Conservation (phyloP, 495 filamentous ascomycete species). For the Penicillium crystallinum region DNA sequence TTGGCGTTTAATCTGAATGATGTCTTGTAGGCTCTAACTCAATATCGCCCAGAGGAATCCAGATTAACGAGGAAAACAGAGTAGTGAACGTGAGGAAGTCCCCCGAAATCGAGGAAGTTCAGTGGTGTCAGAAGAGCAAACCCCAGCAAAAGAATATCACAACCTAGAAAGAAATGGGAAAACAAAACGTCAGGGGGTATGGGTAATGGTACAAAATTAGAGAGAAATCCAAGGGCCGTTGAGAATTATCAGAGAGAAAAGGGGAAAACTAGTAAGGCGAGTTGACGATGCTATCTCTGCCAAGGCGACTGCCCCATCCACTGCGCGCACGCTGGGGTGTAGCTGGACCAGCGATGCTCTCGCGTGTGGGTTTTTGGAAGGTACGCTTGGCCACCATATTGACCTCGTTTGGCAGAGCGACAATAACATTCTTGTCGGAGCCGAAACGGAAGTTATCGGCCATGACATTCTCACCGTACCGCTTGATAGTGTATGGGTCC, state of each 20-base stretch:
- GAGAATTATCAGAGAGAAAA: neutral
- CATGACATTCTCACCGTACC: conserved; percentile 90
- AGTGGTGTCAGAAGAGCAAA: neutral
- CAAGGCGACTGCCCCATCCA: conserved; percentile 52
- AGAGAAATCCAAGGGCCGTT: conserved; percentile 4
- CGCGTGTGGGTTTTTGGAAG: conserved; percentile 82
- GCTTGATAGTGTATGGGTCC: conserved; percentile 92
- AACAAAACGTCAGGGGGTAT: conserved; percentile 37
- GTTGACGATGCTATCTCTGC: conserved; percentile 75
- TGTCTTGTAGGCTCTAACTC: neutral
- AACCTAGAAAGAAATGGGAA: conserved; percentile 11
- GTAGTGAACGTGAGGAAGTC: neutral
- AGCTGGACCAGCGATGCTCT: conserved; percentile 74
- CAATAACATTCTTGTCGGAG: conserved; percentile 94
- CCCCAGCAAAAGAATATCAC: neutral
- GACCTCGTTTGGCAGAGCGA: conserved; percentile 93
- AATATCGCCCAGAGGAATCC: neutral
- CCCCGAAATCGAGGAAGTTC: neutral
- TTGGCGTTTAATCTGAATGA: neutral
- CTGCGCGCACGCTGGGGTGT: conserved; percentile 45
- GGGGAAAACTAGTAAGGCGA: conserved; percentile 61
- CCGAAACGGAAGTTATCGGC: conserved; percentile 99
- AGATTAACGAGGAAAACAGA: neutral
- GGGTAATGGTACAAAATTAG: conserved; percentile 28
- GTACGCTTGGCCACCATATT: conserved; percentile 88